phyloP scores from a whole-genome alignment of 441 rosid species.

The Populus hybrid region DNA sequence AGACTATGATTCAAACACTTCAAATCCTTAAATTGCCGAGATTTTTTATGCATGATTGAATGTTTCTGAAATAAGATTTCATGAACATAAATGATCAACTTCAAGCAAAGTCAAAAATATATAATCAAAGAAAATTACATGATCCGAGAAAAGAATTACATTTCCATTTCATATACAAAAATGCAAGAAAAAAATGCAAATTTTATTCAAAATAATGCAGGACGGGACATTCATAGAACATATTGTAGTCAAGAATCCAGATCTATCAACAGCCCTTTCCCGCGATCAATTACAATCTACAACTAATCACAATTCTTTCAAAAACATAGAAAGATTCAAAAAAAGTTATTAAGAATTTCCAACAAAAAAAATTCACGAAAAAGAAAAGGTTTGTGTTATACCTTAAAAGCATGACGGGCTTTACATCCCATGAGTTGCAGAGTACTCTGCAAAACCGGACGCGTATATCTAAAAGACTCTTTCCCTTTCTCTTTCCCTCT shows the following conservation, averaged over 20 bases:
- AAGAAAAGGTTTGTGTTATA: constrained; percentile 9
- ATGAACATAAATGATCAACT: not conserved
- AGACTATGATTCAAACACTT: not conserved
- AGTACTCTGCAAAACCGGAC: constrained; percentile 88
- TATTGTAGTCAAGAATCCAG: not conserved
- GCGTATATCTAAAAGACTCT: constrained; percentile 81
- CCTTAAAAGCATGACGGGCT: constrained; percentile 99
- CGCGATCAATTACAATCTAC: not conserved
- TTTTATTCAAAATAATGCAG: too few relatives aligned
- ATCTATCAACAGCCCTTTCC: not conserved
- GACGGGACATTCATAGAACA: not conserved
- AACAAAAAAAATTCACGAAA: not conserved
- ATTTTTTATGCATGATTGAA: not conserved
- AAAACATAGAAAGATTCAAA: not conserved
- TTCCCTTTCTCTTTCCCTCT: constrained; percentile 29
- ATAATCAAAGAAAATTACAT: not conserved
- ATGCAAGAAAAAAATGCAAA: not conserved
- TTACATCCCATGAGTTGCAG: constrained; percentile 98
- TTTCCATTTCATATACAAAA: not conserved
- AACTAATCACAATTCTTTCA: not conserved
- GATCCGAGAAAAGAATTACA: not conserved
- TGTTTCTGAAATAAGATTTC: not conserved
- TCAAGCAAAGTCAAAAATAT: not conserved
- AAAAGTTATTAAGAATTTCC: not conserved
- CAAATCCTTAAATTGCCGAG: not conserved